A percentile compares a stretch with the other conserved stretches of the same genome.
These are phyloP conservation scores for Lyophyllum shimeji DNA, from an alignment of 768 basidiomycete genomes.

Conservation along the genomic window DNA sequence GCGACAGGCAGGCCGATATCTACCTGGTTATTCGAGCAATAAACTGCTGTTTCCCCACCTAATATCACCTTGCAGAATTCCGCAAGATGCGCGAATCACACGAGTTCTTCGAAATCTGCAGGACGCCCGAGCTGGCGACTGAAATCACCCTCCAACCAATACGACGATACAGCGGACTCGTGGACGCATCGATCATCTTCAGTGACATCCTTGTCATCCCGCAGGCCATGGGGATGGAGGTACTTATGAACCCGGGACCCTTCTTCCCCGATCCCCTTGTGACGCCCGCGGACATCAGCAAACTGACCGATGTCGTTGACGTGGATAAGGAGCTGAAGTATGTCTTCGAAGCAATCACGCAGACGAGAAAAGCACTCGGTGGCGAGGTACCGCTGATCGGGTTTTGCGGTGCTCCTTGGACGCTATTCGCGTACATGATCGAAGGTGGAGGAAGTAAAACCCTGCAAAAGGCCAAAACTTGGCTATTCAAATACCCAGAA, in stretches of 20 bases:
- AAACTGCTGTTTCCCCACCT: not conserved
- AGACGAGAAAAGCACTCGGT: conserved; percentile 74
- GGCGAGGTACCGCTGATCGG: conserved; percentile 96
- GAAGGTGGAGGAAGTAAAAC: conserved; percentile 95
- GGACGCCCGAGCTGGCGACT: conserved; percentile 85
- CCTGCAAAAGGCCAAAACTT: conserved; percentile 88
- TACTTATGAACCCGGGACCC: conserved; percentile 92
- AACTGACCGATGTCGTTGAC: conserved; percentile 64
- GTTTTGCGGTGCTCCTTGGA: conserved; percentile 98
- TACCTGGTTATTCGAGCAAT: conserved; percentile 66
- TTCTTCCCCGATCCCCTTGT: conserved; percentile 84
- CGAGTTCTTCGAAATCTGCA: conserved; percentile 95
- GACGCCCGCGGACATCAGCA: conserved; percentile 69
- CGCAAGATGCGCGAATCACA: conserved; percentile 80
- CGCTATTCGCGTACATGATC: conserved; percentile 96
- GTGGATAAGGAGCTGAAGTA: conserved; percentile 87
- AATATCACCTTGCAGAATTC: conserved; percentile 63
- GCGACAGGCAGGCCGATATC: conserved; percentile 94
- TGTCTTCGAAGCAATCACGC: conserved; percentile 88
- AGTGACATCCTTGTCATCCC: conserved; percentile 97
- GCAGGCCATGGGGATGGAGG: conserved; percentile 96
- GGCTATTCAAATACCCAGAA: conserved; percentile 90
- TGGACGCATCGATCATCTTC: conserved; percentile 98
- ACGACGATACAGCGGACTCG: conserved; percentile 76
- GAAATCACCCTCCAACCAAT: conserved; percentile 95